These are phyloP conservation scores for Aspergillus tanneri DNA, from an alignment of 2,329 filamentous ascomycete species.

Conservation along the genomic window DNA sequence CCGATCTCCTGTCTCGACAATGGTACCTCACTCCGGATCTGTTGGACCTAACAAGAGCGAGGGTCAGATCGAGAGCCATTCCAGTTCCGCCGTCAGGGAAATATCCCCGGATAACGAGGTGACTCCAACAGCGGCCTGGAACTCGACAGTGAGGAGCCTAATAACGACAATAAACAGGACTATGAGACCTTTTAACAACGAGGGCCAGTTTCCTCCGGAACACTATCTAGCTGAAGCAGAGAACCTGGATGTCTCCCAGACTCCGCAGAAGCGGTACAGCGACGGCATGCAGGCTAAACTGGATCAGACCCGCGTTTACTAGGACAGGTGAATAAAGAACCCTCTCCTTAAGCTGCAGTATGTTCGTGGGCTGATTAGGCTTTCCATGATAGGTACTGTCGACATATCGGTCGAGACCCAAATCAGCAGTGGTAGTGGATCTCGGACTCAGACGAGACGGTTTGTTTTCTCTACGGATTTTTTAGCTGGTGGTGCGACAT, in stretches of 20 bases:
- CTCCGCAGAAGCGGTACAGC: slow-evolving; percentile 24
- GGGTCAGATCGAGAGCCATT: slow-evolving; percentile 16
- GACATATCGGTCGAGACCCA: background rate
- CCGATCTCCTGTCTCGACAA: slow-evolving; percentile 1
- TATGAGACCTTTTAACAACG: slow-evolving; percentile 9
- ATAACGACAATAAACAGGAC: slow-evolving; percentile 9
- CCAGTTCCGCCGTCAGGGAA: slow-evolving; percentile 12
- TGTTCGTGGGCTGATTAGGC: background rate
- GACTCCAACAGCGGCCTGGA: slow-evolving; percentile 16
- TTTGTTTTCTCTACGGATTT: slow-evolving; percentile 16
- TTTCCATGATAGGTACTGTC: background rate
- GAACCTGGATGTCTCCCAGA: slow-evolving; percentile 21
- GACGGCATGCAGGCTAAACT: background rate
- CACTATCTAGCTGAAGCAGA: slow-evolving; percentile 21
- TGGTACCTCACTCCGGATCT: slow-evolving; percentile 3
- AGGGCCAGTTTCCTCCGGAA: slow-evolving; percentile 17
- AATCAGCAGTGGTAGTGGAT: slow-evolving; percentile 13
- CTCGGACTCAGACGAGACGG: slow-evolving; percentile 19
- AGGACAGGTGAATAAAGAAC: background rate
- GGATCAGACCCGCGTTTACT: background rate
- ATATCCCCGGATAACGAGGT: slow-evolving; percentile 13
- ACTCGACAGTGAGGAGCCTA: background rate
- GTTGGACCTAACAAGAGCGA: slow-evolving; percentile 6
- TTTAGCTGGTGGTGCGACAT: slow-evolving; percentile 13
- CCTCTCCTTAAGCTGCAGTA: background rate